Conservation (phyloP, 306 rosid species). For the Trifolium pratense region DNA sequence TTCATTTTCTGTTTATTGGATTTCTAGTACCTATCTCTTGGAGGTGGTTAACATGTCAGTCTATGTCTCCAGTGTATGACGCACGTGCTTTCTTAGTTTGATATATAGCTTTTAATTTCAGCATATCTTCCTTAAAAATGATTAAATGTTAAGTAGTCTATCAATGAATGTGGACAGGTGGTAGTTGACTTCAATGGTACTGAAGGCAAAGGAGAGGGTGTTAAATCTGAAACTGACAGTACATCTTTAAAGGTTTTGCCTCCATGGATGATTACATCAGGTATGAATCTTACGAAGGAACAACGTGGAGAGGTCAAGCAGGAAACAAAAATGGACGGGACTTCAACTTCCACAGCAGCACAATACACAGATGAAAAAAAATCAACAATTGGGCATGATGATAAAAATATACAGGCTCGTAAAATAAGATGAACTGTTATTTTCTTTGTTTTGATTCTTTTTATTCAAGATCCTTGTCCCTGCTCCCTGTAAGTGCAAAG, state of each 20-base stretch:
- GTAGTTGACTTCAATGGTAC: constrained; percentile 80
- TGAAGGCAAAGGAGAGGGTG: constrained; percentile 66
- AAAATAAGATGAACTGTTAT: constrained; percentile 34
- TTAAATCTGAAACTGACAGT: constrained; percentile 68
- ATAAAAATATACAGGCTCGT: constrained; percentile 65
- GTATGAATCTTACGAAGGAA: constrained; percentile 88
- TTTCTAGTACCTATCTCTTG: constrained; percentile 9
- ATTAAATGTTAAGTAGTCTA: constrained; percentile 30
- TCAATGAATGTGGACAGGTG: constrained; percentile 59
- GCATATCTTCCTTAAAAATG: constrained; percentile 19
- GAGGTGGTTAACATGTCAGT: constrained; percentile 8
- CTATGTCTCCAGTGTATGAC: not conserved
- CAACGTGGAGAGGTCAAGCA: constrained; percentile 89
- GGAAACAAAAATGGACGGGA: constrained; percentile 70
- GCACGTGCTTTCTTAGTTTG: not conserved
- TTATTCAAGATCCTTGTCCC: constrained; percentile 23
- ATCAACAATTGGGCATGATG: constrained; percentile 51
- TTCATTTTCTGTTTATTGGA: not conserved
- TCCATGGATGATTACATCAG: constrained; percentile 95
- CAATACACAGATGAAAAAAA: constrained; percentile 72
- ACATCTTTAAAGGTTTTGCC: constrained; percentile 77
- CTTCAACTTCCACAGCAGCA: constrained; percentile 54
- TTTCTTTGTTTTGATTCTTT: constrained; percentile 18
- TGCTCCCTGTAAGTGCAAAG: not conserved
- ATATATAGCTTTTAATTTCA: constrained; percentile 31